phyloP scores from a whole-genome alignment of 768 basidiomycete species.

The Leccinum rimulosum region DNA sequence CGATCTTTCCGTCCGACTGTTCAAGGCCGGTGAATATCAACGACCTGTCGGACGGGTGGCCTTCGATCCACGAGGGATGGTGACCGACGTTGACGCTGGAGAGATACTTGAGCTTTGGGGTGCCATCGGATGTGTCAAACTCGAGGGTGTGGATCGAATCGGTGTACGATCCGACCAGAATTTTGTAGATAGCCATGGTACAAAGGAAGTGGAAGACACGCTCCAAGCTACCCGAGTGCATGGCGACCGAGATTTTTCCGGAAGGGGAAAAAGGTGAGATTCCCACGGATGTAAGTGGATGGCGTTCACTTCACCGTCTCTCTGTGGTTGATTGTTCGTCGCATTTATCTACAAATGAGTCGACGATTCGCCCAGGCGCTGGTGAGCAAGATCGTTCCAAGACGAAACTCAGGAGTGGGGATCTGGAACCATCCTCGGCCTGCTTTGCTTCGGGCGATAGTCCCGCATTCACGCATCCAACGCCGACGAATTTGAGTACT shows the following conservation, averaged over 20 bases:
- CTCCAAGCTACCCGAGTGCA: no score
- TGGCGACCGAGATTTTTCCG: no score
- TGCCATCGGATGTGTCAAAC: slow-evolving; percentile 55
- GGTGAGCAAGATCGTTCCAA: no score
- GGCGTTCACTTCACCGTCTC: no score
- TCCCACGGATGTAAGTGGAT: no score
- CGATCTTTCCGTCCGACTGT: slow-evolving; percentile 60
- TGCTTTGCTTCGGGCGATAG: background rate
- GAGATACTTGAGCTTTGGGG: slow-evolving; percentile 48
- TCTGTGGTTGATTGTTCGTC: background rate
- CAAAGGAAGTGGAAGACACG: no score
- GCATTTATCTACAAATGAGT: slow-evolving; percentile 1
- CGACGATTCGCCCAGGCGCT: background rate
- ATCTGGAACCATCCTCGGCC: background rate
- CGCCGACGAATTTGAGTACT: slow-evolving; percentile 5
- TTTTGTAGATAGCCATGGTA: slow-evolving; percentile 23
- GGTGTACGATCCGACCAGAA: slow-evolving; percentile 67
- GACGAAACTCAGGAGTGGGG: background rate
- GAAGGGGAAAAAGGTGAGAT: no score
- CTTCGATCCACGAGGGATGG: slow-evolving; percentile 77
- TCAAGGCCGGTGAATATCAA: slow-evolving; percentile 63
- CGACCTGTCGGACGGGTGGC: slow-evolving; percentile 52
- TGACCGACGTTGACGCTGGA: slow-evolving; percentile 51
- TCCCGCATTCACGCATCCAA: background rate
- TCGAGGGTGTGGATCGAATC: slow-evolving; percentile 58